Evolutionary conservation across 2,329 filamentous ascomycete species (phyloP), one percentile per base, ranked within the genome.

Genomic region (Ascochyta fabae): DNA sequence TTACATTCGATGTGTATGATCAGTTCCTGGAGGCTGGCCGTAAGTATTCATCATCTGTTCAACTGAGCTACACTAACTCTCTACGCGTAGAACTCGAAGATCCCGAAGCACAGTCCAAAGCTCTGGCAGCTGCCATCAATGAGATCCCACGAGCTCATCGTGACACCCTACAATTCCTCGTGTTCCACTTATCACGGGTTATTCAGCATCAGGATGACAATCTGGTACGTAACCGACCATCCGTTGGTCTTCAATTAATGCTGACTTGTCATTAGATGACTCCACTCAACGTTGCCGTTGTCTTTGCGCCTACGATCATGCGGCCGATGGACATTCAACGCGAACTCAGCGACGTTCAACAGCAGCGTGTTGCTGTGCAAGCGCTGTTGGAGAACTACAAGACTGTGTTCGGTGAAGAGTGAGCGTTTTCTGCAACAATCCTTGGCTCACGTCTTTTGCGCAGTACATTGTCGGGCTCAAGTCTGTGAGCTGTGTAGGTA

Each of bases 301-400:
- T 99, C 34, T 99, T 99, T 73, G 95, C 95, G 8, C 95, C 95
- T 7, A 99, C 95, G 1, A 96, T 99, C 66, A 96, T 99, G 91
- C 86, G 94, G 65, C 92, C 96, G 53, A 84, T 88, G 71, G 94
- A 89, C 69, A 85, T 98, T 58, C 92, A 96, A 75, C 88, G 92
- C 58, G 95, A 99, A 76, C 96, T 99, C 87, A 94, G 88, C 27
- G 95, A 99, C 73, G 96, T 96, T 83, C 90, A 95, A 73, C 85
- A 88, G 66, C 97, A 98, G 83, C 96, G 96, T 67, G 84, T 89
- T 61, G 92, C 92, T 6, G 88, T 98, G 64, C 93, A 96, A 78
- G 96, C 95, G 68, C 83, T 99, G 71, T 89, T 98, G 62, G 94
- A 98, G 74, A 90, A 96, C 75, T 92, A 90, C 73, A 85, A 91